Evolutionary conservation across 352 stramenopile genomes (phyloP), one percentile per base, ranked within the genome.

Genomic region (Vaucheria bursata): DNA sequence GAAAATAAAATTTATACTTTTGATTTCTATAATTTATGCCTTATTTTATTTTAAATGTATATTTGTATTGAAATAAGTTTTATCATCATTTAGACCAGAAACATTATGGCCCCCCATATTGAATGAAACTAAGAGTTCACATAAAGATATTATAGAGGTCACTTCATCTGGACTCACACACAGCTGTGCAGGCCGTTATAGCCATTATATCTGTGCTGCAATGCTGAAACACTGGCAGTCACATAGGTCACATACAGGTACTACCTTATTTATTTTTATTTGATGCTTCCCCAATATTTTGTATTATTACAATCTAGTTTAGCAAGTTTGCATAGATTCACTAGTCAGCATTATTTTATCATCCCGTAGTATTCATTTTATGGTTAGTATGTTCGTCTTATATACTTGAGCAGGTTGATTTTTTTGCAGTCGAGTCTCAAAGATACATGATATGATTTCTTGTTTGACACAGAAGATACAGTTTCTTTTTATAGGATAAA

Each of bases 151-250:
- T n/a, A 34, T 81, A 40, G 76, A 81, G 70, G 76, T 81, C 40
- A 81, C 76, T 25, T 79, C 76, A 12, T 79, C 69, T 53, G 76
- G 76, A 4, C 68, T 81, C 38, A 81, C 76, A 7, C 76, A 81
- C 71, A 66, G 32, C 8, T 81, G 76, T 35, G 50, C 71, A 12
- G 74, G 69, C 3, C 25, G 32, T 7, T 73, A 81, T 38, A 71
- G 76, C 37, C 37, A 25, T 25, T 33, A 18, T 25, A 34, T 78
- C 35, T 81, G 76, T 73, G 36, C 40, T 36, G 31, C 12, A 33
- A 74, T 74, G 50, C 71, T 81, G 49, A n/a, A 73, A 18, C 33
- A 38, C 6, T 81, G 69, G 70, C 71, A 8, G 25, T 5, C 59
- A 32, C 76, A 81, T 71, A 71, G 76, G 33, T 66, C 69, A 37